Percentiles rank a stretch among this genome's conserved stretches.
phyloP scores from a whole-genome alignment of 2,329 filamentous ascomycete genomes.

The Diaporthe citriasiana region DNA sequence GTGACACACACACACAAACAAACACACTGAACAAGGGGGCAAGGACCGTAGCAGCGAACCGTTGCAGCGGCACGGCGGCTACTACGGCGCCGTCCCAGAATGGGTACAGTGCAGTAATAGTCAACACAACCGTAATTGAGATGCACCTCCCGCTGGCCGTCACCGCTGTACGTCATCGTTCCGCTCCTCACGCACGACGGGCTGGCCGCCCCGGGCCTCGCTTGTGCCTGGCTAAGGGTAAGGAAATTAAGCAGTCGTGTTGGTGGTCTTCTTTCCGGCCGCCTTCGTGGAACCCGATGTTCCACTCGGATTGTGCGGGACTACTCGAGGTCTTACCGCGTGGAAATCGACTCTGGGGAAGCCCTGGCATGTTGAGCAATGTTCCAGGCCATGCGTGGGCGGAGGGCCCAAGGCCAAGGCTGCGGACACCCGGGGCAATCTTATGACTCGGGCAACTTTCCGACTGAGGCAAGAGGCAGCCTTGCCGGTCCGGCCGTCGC shows the following conservation, averaged over 20 bases:
- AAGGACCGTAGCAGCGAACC: neutral
- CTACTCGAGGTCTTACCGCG: constrained; percentile 17
- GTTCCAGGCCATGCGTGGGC: constrained; percentile 14
- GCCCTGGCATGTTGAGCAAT: constrained; percentile 18
- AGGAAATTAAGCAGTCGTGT: neutral
- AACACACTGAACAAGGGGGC: constrained; percentile 5
- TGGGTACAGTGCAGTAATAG: neutral
- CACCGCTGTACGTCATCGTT: neutral
- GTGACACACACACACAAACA: neutral
- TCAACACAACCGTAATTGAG: neutral
- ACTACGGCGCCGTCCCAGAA: neutral
- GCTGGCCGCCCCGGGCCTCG: no score
- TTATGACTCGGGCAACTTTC: constrained; percentile 37
- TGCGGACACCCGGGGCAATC: constrained; percentile 15
- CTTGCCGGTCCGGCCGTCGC: constrained; percentile 26
- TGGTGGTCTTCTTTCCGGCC: neutral
- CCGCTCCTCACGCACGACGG: neutral
- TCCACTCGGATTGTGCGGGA: neutral
- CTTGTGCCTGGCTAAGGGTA: neutral
- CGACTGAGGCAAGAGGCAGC: constrained; percentile 40
- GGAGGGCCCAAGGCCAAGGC: constrained; percentile 21
- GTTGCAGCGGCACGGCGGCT: constrained; percentile 14
- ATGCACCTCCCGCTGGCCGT: neutral
- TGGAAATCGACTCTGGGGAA: constrained; percentile 21
- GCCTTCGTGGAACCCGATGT: neutral